Evolutionary conservation across 371 early-diverging fungal species (phyloP).

Genomic region (Rhizopus delemar): DNA sequence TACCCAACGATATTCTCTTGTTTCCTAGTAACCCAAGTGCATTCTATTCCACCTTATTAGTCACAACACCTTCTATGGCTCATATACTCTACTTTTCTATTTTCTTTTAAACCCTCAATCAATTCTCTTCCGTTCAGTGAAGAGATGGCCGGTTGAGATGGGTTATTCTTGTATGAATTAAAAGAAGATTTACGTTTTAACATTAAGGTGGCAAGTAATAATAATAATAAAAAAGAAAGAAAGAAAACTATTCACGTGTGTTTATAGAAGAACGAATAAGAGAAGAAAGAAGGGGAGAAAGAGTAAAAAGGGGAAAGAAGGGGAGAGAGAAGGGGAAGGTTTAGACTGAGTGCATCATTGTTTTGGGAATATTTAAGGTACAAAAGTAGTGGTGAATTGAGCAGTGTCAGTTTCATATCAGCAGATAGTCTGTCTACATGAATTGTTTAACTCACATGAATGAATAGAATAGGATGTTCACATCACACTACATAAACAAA

Average conservation of each 20-base stretch:
- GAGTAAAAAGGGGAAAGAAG: slow-evolving; percentile 5
- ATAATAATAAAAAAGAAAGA: neutral
- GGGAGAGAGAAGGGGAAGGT: neutral
- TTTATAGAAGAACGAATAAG: neutral
- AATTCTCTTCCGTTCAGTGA: slow-evolving; percentile 20
- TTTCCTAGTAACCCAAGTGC: slow-evolving; percentile 28
- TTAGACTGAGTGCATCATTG: neutral
- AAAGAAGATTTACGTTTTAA: slow-evolving; percentile 27
- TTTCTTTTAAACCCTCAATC: slow-evolving; percentile 24
- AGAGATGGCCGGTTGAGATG: slow-evolving; percentile 1
- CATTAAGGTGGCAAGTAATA: slow-evolving; percentile 7
- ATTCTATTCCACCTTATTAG: slow-evolving; percentile 9
- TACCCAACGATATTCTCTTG: slow-evolving; percentile 43
- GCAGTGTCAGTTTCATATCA: neutral
- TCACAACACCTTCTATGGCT: neutral
- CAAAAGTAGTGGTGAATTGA: too few relatives aligned
- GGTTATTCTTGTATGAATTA: slow-evolving; percentile 15
- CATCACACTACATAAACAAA: too few relatives aligned
- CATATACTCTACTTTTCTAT: slow-evolving; percentile 17
- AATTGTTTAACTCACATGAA: neutral
- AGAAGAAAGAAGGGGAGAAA: neutral
- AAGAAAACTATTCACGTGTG: neutral
- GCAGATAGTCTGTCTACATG: neutral
- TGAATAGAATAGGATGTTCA: neutral
- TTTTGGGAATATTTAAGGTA: neutral